Evolutionary conservation across 768 basidiomycete species (phyloP).

Genomic region (Agrocybe chaxingu): DNA sequence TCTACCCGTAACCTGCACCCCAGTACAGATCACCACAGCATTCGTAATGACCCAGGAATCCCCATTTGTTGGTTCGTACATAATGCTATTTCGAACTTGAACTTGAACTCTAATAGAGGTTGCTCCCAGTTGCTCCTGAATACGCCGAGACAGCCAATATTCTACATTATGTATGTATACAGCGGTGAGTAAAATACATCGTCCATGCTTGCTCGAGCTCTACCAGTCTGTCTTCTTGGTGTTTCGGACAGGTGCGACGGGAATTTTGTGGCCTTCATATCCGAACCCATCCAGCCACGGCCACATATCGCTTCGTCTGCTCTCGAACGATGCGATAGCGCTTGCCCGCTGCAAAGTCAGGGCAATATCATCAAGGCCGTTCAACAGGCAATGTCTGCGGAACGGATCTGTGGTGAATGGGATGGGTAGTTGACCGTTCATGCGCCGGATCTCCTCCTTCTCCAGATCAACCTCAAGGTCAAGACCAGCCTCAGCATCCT

Average conservation of each 20-base stretch:
- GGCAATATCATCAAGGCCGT: constrained; percentile 96
- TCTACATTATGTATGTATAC: constrained; percentile 3
- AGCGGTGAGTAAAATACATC: neutral
- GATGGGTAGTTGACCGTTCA: constrained; percentile 69
- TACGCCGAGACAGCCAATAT: neutral
- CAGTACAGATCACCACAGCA: neutral
- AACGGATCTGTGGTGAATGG: constrained; percentile 84
- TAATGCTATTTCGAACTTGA: neutral
- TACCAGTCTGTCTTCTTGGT: constrained; percentile 74
- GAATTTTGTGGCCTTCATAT: constrained; percentile 77
- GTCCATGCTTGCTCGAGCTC: constrained; percentile 10
- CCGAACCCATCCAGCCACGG: constrained; percentile 98
- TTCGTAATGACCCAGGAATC: neutral
- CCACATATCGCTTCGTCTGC: constrained; percentile 73
- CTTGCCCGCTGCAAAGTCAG: constrained; percentile 82
- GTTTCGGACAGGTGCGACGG: constrained; percentile 38
- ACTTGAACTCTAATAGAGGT: too few species aligned
- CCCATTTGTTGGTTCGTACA: neutral
- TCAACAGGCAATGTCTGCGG: constrained; percentile 89
- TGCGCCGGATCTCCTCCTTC: constrained; percentile 72
- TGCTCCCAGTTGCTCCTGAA: too few species aligned
- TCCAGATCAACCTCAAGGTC: constrained; percentile 85
- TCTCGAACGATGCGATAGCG: constrained; percentile 79
- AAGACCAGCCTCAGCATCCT: constrained; percentile 72
- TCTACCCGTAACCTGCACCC: neutral